phyloP scores from a whole-genome alignment of 2,329 filamentous ascomycete species.

The Colletotrichum lini region DNA sequence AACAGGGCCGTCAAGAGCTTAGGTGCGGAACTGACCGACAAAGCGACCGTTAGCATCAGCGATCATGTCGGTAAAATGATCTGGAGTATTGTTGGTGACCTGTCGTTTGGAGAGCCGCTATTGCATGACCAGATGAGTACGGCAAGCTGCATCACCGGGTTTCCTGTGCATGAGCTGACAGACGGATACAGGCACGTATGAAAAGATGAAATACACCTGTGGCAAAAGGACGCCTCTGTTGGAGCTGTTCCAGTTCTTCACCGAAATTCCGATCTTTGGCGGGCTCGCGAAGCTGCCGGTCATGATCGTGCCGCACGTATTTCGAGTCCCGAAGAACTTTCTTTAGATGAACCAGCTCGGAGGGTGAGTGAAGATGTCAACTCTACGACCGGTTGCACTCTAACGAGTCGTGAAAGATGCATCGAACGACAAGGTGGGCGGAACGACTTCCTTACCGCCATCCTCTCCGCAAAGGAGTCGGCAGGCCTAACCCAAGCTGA shows the following conservation, averaged over 20 bases:
- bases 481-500: conserved; percentile 23
- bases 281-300: conserved; percentile 22
- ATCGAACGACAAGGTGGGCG: conserved; percentile 22
- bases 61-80: conserved; percentile 25
- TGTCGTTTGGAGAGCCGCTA: conserved; percentile 26
- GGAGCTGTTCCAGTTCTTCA: conserved; percentile 29
- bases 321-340: conserved; percentile 32
- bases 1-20: neutral
- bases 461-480: conserved; percentile 22
- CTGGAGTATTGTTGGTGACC: conserved; percentile 26
- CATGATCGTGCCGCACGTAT: conserved; percentile 22
- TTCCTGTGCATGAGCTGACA: neutral
- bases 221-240: conserved; percentile 7
- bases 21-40: neutral
- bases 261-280: conserved; percentile 17
- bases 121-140: conserved; percentile 35
- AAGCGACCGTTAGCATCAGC: conserved; percentile 1
- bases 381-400: neutral
- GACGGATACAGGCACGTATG: neutral
- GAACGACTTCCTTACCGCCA: conserved; percentile 30
- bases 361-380: neutral
- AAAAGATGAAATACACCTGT: conserved; percentile 20
- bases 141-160: neutral
- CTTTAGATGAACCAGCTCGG: conserved; percentile 28
- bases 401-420: neutral